Evolutionary conservation across 495 filamentous ascomycete genomes (phyloP).

Genomic region (Evansstolkia leycettana): DNA sequence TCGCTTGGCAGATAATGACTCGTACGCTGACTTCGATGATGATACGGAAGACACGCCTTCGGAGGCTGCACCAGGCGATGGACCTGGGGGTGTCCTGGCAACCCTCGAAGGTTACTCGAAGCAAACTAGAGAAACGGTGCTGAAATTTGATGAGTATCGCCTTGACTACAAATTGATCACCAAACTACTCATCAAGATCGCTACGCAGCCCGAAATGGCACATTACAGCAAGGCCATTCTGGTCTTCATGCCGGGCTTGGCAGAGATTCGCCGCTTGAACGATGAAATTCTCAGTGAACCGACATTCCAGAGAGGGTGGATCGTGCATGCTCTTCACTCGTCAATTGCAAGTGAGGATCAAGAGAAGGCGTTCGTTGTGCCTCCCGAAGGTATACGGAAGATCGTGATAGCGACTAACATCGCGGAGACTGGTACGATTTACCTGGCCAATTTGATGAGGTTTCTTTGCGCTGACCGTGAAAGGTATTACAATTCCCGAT

Average conservation of each 20-base stretch:
- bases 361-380: constrained; percentile 77
- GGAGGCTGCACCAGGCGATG: constrained; percentile 27
- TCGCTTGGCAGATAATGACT: constrained; percentile 40
- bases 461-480: constrained; percentile 1
- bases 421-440: constrained; percentile 63
- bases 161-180: constrained; percentile 78
- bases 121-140: constrained; percentile 58
- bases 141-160: constrained; percentile 72
- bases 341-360: constrained; percentile 94
- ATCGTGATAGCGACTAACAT: constrained; percentile 95
- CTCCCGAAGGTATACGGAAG: constrained; percentile 70
- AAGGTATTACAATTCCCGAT: constrained; percentile 81
- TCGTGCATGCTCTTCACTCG: constrained; percentile 80
- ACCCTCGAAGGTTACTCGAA: constrained; percentile 58
- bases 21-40: constrained; percentile 27
- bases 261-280: constrained; percentile 79
- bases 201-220: constrained; percentile 47
- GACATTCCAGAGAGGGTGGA: constrained; percentile 57
- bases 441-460: background rate
- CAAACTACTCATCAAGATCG: constrained; percentile 58
- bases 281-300: constrained; percentile 65
- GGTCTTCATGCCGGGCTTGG: constrained; percentile 89
- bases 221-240: constrained; percentile 80
- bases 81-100: constrained; percentile 23
- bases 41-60: constrained; percentile 33